Percentiles rank a stretch among this genome's conserved stretches.
phyloP scores from a whole-genome alignment of 2,329 filamentous ascomycete genomes.

The Ascocoryne sarcoides region DNA sequence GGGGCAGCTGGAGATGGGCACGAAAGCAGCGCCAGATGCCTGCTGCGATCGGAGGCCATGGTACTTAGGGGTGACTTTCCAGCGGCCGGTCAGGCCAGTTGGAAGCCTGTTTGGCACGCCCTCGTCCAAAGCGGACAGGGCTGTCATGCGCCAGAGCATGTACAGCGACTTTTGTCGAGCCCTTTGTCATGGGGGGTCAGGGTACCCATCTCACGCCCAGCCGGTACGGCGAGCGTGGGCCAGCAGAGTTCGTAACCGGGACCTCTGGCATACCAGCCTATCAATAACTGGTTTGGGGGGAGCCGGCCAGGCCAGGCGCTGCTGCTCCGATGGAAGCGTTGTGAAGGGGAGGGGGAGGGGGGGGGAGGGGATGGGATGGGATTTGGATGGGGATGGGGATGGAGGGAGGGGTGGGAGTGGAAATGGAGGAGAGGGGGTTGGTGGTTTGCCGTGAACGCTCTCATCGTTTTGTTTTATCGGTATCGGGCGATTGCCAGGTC shows the following conservation, averaged over 20 bases:
- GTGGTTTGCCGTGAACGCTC: no score
- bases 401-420: background rate
- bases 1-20: conserved; percentile 14
- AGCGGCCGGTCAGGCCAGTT: conserved; percentile 36
- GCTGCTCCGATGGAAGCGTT: no score
- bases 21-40: conserved; percentile 15
- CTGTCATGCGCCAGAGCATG: conserved; percentile 2
- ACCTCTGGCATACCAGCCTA: no score
- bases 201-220: no score
- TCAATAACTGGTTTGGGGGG: no score
- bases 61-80: conserved; percentile 40
- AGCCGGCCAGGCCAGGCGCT: no score
- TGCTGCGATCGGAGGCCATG: conserved; percentile 28
- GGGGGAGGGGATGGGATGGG: background rate
- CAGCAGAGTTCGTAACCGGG: no score
- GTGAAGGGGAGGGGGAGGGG: background rate
- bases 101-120: conserved; percentile 9
- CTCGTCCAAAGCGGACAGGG: conserved; percentile 8
- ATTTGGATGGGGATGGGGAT: background rate
- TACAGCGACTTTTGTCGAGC: conserved; percentile 3
- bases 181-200: conserved; percentile 7
- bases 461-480: no score
- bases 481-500: no score
- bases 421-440: no score
- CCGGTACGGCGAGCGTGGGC: no score